Evolutionary conservation across 2,329 filamentous ascomycete species (phyloP).

Genomic region (Aotearoamyces nothofagi): DNA sequence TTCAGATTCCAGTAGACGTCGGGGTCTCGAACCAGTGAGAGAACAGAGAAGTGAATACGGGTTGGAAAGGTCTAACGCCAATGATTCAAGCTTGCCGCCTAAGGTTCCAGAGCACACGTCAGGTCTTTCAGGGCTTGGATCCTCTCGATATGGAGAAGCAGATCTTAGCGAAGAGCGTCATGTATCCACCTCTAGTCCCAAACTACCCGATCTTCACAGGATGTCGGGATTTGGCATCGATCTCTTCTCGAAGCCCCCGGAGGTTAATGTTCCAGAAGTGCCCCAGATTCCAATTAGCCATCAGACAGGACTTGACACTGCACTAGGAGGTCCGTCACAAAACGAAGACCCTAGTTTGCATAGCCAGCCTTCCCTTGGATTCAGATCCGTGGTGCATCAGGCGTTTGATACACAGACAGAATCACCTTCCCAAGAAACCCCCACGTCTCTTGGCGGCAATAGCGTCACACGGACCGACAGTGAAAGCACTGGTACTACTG

Average conservation of each 20-base stretch:
- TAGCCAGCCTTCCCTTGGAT: constrained; percentile 37
- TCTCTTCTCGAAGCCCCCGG: constrained; percentile 27
- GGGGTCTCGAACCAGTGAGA: constrained; percentile 35
- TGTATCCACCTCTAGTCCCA: constrained; percentile 32
- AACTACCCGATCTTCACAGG: constrained; percentile 39
- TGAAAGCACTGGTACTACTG: constrained; percentile 32
- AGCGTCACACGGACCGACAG: constrained; percentile 43
- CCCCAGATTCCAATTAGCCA: constrained; percentile 1
- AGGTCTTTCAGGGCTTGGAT: constrained; percentile 5
- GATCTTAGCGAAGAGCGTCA: constrained; percentile 1
- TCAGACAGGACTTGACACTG: constrained; percentile 3
- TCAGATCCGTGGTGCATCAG: constrained; percentile 44
- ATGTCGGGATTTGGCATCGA: constrained; percentile 46
- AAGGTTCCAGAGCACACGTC: background rate
- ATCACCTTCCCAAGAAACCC: constrained; percentile 31
- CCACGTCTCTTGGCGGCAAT: constrained; percentile 29
- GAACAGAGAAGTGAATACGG: constrained; percentile 45
- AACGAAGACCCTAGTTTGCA: constrained; percentile 21
- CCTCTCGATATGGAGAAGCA: constrained; percentile 8
- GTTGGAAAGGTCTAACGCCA: constrained; percentile 25
- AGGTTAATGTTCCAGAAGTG: constrained; percentile 5
- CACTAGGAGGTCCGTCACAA: constrained; percentile 1
- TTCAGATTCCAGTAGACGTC: no score
- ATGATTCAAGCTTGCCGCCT: constrained; percentile 10
- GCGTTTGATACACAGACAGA: constrained; percentile 46